Evolutionary conservation across 148 eudicot species (phyloP), one percentile per base, ranked within the genome.

Genomic region (Selenicereus undatus): DNA sequence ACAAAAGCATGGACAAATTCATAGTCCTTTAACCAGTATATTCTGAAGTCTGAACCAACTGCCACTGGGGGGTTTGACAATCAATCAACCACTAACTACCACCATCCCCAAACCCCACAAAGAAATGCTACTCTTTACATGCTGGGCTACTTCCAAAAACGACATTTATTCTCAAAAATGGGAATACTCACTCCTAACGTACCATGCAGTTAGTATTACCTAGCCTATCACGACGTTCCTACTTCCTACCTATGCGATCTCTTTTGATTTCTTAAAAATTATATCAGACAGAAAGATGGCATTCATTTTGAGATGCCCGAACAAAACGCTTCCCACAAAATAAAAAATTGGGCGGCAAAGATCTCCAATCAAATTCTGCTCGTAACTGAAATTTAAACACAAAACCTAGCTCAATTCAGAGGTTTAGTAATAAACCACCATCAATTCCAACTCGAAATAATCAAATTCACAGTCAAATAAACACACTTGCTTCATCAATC

Each of bases 401-500:
- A n/a, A n/a, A 64, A 64, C 77, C 42, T 72, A 24, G 5, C 35
- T 42, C 73, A 27, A 21, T 8, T 39, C 45, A 45, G 72, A 64
- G 17, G 36, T 32, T 32, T 10, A 56, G 12, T 16, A 66, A 66
- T 29, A 50, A 36, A 62, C 13, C 42, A 76, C 82, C 0, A 56
- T 56, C 62, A 56, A 56, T 16, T 17, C n/a, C 62, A 56, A 16
- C 30, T 24, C 4, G 70, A 22, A 29, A 51, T 39, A 26, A 68
- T 82, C 81, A 82, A 77, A 77, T 60, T 39, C 45, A 82, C 3
- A 64, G 21, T 13, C 65, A 60, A 60, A 0, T 42, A 22, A 32
- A 32, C 32, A 32, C 62, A 71, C 18, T 29, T 39, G 14, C 0
- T 20, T 24, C 18, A 24, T 3, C 35, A 14, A 35, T 42, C 21